phyloP scores from a whole-genome alignment of 2,329 filamentous ascomycete species.

The Phialemonium atrogriseum region DNA sequence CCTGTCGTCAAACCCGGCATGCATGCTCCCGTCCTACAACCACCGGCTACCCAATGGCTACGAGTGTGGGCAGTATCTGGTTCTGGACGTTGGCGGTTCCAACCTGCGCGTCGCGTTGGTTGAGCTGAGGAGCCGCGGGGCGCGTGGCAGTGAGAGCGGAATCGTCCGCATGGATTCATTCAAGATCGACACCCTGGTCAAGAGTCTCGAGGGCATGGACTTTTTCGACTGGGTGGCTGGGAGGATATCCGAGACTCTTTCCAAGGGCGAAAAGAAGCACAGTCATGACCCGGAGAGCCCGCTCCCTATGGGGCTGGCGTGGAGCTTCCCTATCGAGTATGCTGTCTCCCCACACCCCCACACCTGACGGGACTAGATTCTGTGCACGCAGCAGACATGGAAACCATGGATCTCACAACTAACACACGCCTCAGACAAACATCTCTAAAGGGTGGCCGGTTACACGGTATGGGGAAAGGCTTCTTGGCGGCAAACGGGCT shows the following conservation, averaged over 20 bases:
- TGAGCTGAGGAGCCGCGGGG: slow-evolving; percentile 41
- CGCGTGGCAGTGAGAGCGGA: slow-evolving; percentile 30
- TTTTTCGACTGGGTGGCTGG: slow-evolving; percentile 65
- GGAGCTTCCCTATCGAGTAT: slow-evolving; percentile 65
- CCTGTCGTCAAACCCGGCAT: slow-evolving; percentile 42
- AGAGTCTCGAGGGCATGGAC: slow-evolving; percentile 45
- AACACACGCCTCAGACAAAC: slow-evolving; percentile 45
- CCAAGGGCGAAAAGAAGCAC: slow-evolving; percentile 29
- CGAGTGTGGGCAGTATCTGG: slow-evolving; percentile 51
- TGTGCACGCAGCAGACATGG: slow-evolving; percentile 1
- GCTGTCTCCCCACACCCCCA: slow-evolving; percentile 17
- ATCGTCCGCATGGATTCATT: slow-evolving; percentile 49
- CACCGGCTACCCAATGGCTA: slow-evolving; percentile 53
- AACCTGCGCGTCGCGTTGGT: slow-evolving; percentile 58
- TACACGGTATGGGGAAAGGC: slow-evolving; percentile 58
- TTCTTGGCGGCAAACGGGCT: slow-evolving; percentile 52
- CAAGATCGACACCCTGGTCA: slow-evolving; percentile 47
- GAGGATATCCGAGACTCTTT: slow-evolving; percentile 48
- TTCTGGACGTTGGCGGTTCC: slow-evolving; percentile 62
- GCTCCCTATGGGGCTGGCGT: slow-evolving; percentile 53
- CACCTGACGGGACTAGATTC: slow-evolving; percentile 4
- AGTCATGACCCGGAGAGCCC: slow-evolving; percentile 30
- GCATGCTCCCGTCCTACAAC: slow-evolving; percentile 61
- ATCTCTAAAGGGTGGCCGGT: slow-evolving; percentile 48
- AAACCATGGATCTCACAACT: slow-evolving; percentile 1